A percentile compares a stretch with the other conserved stretches of the same genome.
Evolutionary conservation across 257 asterid genomes (phyloP).

Genomic region (Paraleonurus japonicus): DNA sequence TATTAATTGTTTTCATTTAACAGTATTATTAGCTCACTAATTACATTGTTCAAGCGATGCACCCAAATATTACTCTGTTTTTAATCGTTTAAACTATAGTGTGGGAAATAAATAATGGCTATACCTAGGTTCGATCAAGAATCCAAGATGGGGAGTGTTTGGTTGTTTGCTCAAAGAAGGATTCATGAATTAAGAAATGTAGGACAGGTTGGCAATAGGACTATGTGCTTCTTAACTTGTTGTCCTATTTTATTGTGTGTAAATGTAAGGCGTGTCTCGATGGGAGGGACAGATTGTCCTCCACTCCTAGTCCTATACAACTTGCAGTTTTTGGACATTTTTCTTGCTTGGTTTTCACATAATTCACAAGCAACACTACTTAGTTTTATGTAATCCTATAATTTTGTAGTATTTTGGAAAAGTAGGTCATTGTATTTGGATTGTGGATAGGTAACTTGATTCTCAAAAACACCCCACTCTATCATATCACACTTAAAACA

Average conservation of each 20-base stretch:
- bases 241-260: slow-evolving; percentile 14
- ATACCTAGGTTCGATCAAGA: slow-evolving; percentile 35
- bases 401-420: slow-evolving; percentile 4
- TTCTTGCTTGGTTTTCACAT: slow-evolving; percentile 46
- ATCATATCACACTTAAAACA: no score
- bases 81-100: no score
- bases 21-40: slow-evolving; percentile 10
- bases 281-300: slow-evolving; percentile 51
- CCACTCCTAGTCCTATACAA: slow-evolving; percentile 28
- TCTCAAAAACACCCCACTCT: slow-evolving; percentile 19
- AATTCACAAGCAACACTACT: slow-evolving; percentile 23
- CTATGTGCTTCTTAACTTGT: slow-evolving; percentile 23
- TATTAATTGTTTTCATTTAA: slow-evolving; percentile 2
- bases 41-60: no score
- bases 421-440: slow-evolving; percentile 30
- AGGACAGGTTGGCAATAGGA: slow-evolving; percentile 62
- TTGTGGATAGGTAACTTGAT: slow-evolving; percentile 29
- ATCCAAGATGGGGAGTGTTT: slow-evolving; percentile 45
- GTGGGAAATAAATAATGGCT: slow-evolving; percentile 18
- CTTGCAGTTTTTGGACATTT: slow-evolving; percentile 32
- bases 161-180: slow-evolving; percentile 47
- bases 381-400: slow-evolving; percentile 4
- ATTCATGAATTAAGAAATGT: slow-evolving; percentile 39
- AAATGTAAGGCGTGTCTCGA: slow-evolving; percentile 42
- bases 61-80: no score